Evolutionary conservation across 2,329 filamentous ascomycete species (phyloP).

Genomic region (Periconia macrospinosa): DNA sequence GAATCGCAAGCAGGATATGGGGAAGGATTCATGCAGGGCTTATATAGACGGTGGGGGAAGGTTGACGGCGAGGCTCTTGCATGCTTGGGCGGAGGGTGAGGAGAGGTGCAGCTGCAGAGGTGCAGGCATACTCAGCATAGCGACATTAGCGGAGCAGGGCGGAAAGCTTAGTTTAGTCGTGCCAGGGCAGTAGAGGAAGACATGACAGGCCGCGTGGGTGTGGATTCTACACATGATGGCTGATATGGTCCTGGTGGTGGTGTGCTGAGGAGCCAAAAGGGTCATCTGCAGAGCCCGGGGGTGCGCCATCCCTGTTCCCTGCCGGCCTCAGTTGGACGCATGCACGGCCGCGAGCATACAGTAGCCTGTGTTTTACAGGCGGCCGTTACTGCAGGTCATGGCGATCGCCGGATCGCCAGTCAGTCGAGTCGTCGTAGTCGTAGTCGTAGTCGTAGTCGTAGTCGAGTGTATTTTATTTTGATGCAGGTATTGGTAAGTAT

Average conservation of each 20-base stretch:
- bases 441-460: no score
- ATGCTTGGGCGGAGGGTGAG: conserved; percentile 19
- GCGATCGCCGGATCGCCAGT: conserved; percentile 24
- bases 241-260: conserved; percentile 26
- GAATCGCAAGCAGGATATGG: conserved; percentile 14
- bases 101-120: conserved; percentile 27
- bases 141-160: conserved; percentile 38
- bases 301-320: conserved; percentile 20
- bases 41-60: conserved; percentile 30
- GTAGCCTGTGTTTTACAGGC: conserved; percentile 25
- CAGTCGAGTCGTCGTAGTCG: no score
- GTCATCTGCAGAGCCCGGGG: conserved; percentile 28
- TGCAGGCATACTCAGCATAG: conserved; percentile 13
- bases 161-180: conserved; percentile 40
- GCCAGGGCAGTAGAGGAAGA: conserved; percentile 31
- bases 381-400: conserved; percentile 35
- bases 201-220: conserved; percentile 36
- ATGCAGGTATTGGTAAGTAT: no score
- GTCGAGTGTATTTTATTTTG: not conserved
- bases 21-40: conserved; percentile 27
- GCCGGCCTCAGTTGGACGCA: conserved; percentile 16
- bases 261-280: conserved; percentile 23
- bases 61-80: conserved; percentile 17
- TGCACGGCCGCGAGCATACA: conserved; percentile 26
- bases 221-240: conserved; percentile 26